Evolutionary conservation across 331 rosid species (phyloP), one percentile per base, ranked within the genome.

Genomic region (Arachis monticola): DNA sequence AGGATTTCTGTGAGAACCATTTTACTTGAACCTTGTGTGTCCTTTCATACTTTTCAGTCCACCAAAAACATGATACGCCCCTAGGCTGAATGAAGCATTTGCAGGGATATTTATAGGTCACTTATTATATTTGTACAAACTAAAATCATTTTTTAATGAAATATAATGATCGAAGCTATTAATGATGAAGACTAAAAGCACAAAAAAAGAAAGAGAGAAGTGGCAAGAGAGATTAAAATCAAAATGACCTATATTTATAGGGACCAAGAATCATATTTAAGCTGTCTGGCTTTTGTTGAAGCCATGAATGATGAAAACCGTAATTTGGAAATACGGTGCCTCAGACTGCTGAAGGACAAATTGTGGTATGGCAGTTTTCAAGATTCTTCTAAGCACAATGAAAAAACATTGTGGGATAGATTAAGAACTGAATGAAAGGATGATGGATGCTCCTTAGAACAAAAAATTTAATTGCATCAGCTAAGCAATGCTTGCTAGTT

Each of bases 1-100:
- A 53, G 7, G 30, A 46, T 30, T 73, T 66, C 66, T 74, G 5
- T 63, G 10, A 42, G 11, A 41, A 44, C 38, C 14, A 73, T 41
- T 42, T 52, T 58, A 5, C 69, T 63, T 48, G 65, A 56, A 27
- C 48, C 41, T 79, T 75, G 59, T 55, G 35, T 59, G 53, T 9
- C 66, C 59, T 70, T 64, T 47, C 44, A 13, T 35, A n/a, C n/a
- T n/a, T n/a, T n/a, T n/a, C n/a, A n/a, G n/a, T n/a, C n/a, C n/a
- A n/a, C n/a, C n/a, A n/a, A n/a, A n/a, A n/a, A n/a, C n/a, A n/a
- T n/a, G n/a, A n/a, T n/a, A n/a, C n/a, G n/a, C n/a, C n/a, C n/a
- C n/a, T n/a, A n/a, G n/a, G n/a, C n/a, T n/a, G n/a, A n/a, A n/a
- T n/a, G n/a, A n/a, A n/a, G n/a, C n/a, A n/a, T n/a, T n/a, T n/a